phyloP scores from a whole-genome alignment of 352 stramenopile genomes.

The Phytophthora tubulina region DNA sequence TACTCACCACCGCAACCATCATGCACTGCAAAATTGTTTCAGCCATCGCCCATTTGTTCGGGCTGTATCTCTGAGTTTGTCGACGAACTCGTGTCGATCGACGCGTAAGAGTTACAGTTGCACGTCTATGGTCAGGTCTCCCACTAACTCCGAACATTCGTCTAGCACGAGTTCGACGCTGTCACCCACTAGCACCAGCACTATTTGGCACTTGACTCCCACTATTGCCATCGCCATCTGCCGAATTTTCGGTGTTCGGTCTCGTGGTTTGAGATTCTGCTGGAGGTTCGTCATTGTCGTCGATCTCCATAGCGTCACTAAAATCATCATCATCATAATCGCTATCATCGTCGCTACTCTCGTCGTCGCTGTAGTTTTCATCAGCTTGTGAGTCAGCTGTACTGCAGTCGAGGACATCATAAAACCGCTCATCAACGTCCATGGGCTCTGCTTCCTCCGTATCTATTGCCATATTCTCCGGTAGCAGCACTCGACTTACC shows the following conservation, averaged over 20 bases:
- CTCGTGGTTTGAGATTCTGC: background rate
- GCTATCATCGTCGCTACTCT: background rate
- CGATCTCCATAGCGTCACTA: background rate
- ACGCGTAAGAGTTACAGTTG: background rate
- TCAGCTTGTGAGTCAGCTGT: background rate
- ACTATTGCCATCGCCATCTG: background rate
- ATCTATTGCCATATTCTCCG: background rate
- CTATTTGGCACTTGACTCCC: background rate
- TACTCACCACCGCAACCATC: background rate
- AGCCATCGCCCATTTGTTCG: background rate
- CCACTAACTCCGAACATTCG: background rate
- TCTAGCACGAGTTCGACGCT: background rate
- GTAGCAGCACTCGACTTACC: background rate
- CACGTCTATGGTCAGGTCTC: background rate
- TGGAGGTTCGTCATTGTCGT: background rate
- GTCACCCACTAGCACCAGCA: background rate
- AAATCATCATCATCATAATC: background rate
- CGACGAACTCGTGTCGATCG: background rate
- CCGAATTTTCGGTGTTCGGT: too few relatives aligned
- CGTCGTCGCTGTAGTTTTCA: background rate
- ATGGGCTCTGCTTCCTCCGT: background rate
- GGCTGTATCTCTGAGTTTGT: background rate
- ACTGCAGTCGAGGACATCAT: background rate
- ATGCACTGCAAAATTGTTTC: background rate
- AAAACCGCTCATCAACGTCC: background rate